Evolutionary conservation across 73 alveolate species (phyloP).

Genomic region (Stentor coeruleus): DNA sequence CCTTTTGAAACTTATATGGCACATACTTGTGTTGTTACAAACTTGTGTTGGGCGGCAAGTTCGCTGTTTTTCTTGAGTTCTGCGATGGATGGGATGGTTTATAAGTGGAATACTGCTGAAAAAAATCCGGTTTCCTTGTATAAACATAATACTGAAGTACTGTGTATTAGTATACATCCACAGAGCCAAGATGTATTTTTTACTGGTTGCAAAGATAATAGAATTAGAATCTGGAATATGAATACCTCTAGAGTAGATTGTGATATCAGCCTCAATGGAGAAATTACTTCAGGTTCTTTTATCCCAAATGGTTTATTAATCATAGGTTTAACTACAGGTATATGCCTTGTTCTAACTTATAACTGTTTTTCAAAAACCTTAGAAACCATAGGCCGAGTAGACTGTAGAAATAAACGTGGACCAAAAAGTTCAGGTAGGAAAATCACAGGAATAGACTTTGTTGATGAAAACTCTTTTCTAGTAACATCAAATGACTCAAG

Average conservation of each 20-base stretch:
- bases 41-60: not conserved
- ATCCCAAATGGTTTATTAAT: not conserved
- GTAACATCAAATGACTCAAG: slow-evolving; percentile 15
- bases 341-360: not conserved
- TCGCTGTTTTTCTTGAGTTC: not conserved
- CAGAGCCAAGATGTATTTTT: not conserved
- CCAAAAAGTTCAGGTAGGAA: slow-evolving; percentile 13
- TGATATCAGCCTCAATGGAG: not conserved
- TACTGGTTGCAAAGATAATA: slow-evolving; percentile 4
- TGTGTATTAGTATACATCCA: not conserved
- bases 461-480: not conserved
- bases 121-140: not conserved
- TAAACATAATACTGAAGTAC: not conserved
- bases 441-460: slow-evolving; percentile 18
- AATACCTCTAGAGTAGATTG: not conserved
- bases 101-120: not conserved
- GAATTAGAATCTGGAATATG: slow-evolving; percentile 3
- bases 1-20: not conserved
- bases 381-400: not conserved
- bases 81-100: not conserved
- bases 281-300: not conserved
- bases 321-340: not conserved
- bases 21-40: not conserved
- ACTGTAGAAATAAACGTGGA: slow-evolving; percentile 15
- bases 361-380: not conserved